phyloP scores from a whole-genome alignment of 495 filamentous ascomycete genomes.

The Talaromyces stipitatus region DNA sequence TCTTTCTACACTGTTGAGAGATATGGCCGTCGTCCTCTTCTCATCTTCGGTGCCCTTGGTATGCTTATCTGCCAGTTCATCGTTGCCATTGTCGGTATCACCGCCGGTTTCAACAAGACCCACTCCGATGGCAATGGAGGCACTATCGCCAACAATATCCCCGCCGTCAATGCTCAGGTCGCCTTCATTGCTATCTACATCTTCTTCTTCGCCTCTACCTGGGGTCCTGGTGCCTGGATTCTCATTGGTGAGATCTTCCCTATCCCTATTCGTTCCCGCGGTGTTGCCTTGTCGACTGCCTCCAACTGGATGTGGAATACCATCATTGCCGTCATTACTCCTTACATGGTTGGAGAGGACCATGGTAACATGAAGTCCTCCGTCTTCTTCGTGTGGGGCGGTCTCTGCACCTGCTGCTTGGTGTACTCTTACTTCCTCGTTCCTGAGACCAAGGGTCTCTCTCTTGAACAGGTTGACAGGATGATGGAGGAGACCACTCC shows the following conservation, averaged over 20 bases:
- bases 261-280: slow-evolving; percentile 66
- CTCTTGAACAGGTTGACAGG: slow-evolving; percentile 77
- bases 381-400: slow-evolving; percentile 76
- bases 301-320: slow-evolving; percentile 81
- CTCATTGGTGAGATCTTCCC: slow-evolving; percentile 79
- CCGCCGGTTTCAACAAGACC: slow-evolving; percentile 32
- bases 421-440: slow-evolving; percentile 68
- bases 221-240: slow-evolving; percentile 76
- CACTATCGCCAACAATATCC: slow-evolving; percentile 49
- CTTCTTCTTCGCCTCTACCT: slow-evolving; percentile 73
- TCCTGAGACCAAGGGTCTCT: slow-evolving; percentile 73
- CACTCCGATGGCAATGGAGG: slow-evolving; percentile 62
- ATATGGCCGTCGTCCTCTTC: slow-evolving; percentile 73
- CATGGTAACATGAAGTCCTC: slow-evolving; percentile 58
- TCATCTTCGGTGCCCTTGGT: slow-evolving; percentile 68
- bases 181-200: slow-evolving; percentile 80
- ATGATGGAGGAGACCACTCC: slow-evolving; percentile 78
- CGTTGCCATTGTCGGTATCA: slow-evolving; percentile 67
- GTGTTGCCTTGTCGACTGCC: slow-evolving; percentile 67
- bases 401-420: slow-evolving; percentile 53
- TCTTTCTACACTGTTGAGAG: slow-evolving; percentile 79
- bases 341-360: slow-evolving; percentile 59
- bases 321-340: slow-evolving; percentile 60
- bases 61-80: slow-evolving; percentile 86
- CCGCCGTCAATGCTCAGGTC: slow-evolving; percentile 58